phyloP scores from a whole-genome alignment of 345 rosid species.

The Pistacia integerrima region DNA sequence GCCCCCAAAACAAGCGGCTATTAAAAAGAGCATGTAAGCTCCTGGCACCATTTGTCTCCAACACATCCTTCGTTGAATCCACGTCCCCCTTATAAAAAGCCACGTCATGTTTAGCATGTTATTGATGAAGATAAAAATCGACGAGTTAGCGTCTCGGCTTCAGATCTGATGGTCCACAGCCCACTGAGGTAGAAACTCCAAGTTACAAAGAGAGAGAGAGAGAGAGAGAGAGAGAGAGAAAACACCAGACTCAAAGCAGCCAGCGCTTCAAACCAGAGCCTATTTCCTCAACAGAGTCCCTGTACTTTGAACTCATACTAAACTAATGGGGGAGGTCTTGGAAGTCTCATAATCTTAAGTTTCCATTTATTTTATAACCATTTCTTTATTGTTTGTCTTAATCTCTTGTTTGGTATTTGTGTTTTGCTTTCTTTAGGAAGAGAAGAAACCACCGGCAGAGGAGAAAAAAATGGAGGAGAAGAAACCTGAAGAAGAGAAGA shows the following conservation, averaged over 20 bases:
- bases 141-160: not conserved
- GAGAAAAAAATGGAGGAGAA: conserved; percentile 46
- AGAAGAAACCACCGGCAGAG: conserved; percentile 53
- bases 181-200: not conserved
- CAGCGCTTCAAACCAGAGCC: not conserved
- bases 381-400: not conserved
- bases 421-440: conserved; percentile 41
- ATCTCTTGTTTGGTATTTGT: conserved; percentile 1
- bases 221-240: conserved; percentile 1
- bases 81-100: conserved; percentile 48
- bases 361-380: not conserved
- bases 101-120: conserved; percentile 28
- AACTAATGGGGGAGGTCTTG: conserved; percentile 70
- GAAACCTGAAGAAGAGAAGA: conserved; percentile 42
- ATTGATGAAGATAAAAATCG: conserved; percentile 18
- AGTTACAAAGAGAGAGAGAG: not conserved
- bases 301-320: not conserved
- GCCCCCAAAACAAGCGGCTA: not conserved
- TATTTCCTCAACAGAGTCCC: conserved; percentile 14
- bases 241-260: not conserved
- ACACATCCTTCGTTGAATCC: conserved; percentile 25
- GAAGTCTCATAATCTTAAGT: not conserved
- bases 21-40: conserved; percentile 20
- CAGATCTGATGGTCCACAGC: conserved; percentile 39
- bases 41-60: conserved; percentile 34